phyloP scores from a whole-genome alignment of 768 basidiomycete genomes.

The Termitomyces sp. region DNA sequence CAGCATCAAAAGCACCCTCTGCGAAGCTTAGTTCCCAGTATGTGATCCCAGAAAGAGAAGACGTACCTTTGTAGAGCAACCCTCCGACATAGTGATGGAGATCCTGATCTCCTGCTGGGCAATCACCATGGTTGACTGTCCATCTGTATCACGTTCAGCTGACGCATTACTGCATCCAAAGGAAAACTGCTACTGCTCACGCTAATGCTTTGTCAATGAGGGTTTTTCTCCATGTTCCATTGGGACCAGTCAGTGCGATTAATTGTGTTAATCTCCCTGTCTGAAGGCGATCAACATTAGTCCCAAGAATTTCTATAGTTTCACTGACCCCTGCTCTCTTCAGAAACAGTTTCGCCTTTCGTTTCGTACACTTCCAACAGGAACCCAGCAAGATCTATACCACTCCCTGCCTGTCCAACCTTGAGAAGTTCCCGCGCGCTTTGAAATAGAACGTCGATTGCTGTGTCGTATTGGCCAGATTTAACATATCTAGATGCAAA shows the following conservation, averaged over 20 bases:
- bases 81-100: conserved; percentile 91
- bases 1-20: conserved; percentile 76
- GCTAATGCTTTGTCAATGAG: conserved; percentile 80
- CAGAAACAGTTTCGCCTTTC: conserved; percentile 67
- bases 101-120: conserved; percentile 83
- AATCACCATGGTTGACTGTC: conserved; percentile 75
- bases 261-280: conserved; percentile 87
- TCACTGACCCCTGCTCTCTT: conserved; percentile 74
- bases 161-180: background rate
- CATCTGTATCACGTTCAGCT: conserved; percentile 52
- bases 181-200: conserved; percentile 41
- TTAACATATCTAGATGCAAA: conserved; percentile 88
- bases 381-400: conserved; percentile 79
- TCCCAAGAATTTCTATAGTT: background rate
- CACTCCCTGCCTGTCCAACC: conserved; percentile 83
- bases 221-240: conserved; percentile 88
- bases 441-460: conserved; percentile 92
- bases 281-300: conserved; percentile 16
- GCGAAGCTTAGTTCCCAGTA: background rate
- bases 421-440: conserved; percentile 87
- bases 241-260: conserved; percentile 77
- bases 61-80: conserved; percentile 77
- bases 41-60: background rate
- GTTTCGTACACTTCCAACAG: conserved; percentile 81
- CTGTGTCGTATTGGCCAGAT: conserved; percentile 76